Evolutionary conservation across 2,329 filamentous ascomycete species (phyloP).

Genomic region (Dothistroma pini): DNA sequence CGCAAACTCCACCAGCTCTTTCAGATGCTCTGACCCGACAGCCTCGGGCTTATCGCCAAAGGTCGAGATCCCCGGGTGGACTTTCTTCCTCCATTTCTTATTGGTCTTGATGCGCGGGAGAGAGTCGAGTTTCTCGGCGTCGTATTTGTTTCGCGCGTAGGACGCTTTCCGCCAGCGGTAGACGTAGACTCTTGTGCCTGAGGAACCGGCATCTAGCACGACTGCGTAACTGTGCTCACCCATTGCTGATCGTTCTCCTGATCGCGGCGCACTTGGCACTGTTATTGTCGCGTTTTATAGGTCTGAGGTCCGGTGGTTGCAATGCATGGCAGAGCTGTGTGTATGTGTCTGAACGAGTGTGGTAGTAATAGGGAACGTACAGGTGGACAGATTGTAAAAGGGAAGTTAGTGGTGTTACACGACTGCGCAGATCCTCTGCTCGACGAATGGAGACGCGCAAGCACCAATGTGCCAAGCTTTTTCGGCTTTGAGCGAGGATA

Average conservation of each 20-base stretch:
- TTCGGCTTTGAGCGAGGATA: neutral
- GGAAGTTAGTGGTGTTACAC: neutral
- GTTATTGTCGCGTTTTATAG: neutral
- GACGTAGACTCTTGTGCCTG: constrained; percentile 88
- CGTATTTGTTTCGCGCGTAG: constrained; percentile 60
- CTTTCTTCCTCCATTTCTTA: constrained; percentile 88
- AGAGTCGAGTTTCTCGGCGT: constrained; percentile 57
- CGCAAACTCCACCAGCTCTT: constrained; percentile 76
- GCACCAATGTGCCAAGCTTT: neutral
- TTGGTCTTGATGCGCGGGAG: constrained; percentile 80
- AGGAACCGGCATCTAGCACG: constrained; percentile 95
- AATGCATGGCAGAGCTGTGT: neutral
- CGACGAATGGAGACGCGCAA: neutral
- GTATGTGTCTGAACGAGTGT: neutral
- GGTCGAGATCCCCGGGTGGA: constrained; percentile 83
- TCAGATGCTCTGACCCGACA: constrained; percentile 78
- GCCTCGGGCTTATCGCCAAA: constrained; percentile 73
- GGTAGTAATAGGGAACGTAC: constrained; percentile 1
- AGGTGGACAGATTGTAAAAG: neutral
- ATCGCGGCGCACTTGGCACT: neutral
- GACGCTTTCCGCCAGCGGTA: constrained; percentile 87
- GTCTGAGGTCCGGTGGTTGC: neutral
- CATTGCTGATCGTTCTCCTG: constrained; percentile 19
- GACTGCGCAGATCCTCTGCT: neutral
- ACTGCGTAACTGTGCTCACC: constrained; percentile 67